phyloP scores from a whole-genome alignment of 495 filamentous ascomycete species.

The Neurospora sp. region DNA sequence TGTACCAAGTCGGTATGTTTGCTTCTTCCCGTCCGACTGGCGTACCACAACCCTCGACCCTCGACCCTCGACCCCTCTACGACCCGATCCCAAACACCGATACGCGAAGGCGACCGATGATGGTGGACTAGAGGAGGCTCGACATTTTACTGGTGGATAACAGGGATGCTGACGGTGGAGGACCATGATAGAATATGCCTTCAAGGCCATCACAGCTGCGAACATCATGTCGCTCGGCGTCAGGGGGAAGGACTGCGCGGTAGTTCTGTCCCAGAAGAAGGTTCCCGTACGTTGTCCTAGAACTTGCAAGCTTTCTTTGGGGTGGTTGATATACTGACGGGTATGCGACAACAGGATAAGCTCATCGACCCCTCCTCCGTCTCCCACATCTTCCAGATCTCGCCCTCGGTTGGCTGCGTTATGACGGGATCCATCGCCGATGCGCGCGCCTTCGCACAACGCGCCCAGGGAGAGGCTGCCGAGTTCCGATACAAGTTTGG shows the following conservation, averaged over 20 bases:
- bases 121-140: constrained; percentile 1
- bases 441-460: constrained; percentile 81
- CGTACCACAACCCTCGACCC: background rate
- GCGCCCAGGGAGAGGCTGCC: constrained; percentile 89
- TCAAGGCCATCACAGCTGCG: constrained; percentile 98
- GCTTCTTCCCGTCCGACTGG: background rate
- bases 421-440: constrained; percentile 99
- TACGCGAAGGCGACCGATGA: background rate
- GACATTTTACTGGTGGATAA: background rate
- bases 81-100: background rate
- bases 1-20: constrained; percentile 97
- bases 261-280: constrained; percentile 98
- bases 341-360: constrained; percentile 62
- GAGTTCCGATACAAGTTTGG: constrained; percentile 97
- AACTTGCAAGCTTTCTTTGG: background rate
- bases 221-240: constrained; percentile 97
- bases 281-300: constrained; percentile 66
- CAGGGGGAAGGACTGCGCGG: constrained; percentile 90
- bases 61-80: background rate
- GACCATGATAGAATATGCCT: constrained; percentile 78
- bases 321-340: constrained; percentile 17
- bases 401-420: constrained; percentile 91
- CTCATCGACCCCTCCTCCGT: constrained; percentile 96
- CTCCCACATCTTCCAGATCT: constrained; percentile 93
- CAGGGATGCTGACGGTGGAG: constrained; percentile 20